phyloP scores from a whole-genome alignment of 495 filamentous ascomycete genomes.

The Amorphotheca resinae region DNA sequence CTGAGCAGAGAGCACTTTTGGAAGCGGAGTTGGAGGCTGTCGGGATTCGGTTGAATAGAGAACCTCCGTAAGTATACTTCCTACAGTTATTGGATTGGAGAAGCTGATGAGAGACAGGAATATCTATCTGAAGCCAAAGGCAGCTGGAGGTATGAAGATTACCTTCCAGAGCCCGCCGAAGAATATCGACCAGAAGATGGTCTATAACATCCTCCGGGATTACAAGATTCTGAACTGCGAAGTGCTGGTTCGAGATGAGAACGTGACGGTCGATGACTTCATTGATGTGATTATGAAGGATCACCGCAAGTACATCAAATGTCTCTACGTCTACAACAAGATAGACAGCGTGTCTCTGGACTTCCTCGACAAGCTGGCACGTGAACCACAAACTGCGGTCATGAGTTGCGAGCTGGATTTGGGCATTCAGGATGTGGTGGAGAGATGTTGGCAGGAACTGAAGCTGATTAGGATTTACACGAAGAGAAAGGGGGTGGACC shows the following conservation, averaged over 20 bases:
- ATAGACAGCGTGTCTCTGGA: slow-evolving; percentile 92
- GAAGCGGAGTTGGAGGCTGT: slow-evolving; percentile 94
- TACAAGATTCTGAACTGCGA: slow-evolving; percentile 99
- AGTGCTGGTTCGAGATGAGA: slow-evolving; percentile 86
- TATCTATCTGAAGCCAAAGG: slow-evolving; percentile 97
- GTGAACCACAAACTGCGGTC: slow-evolving; percentile 85
- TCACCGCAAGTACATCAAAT: slow-evolving; percentile 92
- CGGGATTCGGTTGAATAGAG: slow-evolving; percentile 84
- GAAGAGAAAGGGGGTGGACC: slow-evolving; percentile 87
- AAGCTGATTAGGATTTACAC: slow-evolving; percentile 89
- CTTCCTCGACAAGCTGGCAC: slow-evolving; percentile 81
- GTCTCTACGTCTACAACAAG: slow-evolving; percentile 99
- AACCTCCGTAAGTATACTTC: slow-evolving; percentile 61
- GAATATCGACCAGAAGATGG: slow-evolving; percentile 88
- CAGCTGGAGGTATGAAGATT: slow-evolving; percentile 97
- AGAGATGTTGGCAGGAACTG: slow-evolving; percentile 91
- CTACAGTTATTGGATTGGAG: not conserved
- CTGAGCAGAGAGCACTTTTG: slow-evolving; percentile 80
- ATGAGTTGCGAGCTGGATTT: slow-evolving; percentile 98
- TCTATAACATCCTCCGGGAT: slow-evolving; percentile 90
- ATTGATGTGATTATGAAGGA: slow-evolving; percentile 99
- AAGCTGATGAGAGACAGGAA: slow-evolving; percentile 42
- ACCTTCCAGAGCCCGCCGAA: slow-evolving; percentile 87
- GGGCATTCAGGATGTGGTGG: slow-evolving; percentile 91
- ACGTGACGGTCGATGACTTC: slow-evolving; percentile 93